Evolutionary conservation across 495 filamentous ascomycete species (phyloP).

Genomic region (Aspergillus mulundensis): DNA sequence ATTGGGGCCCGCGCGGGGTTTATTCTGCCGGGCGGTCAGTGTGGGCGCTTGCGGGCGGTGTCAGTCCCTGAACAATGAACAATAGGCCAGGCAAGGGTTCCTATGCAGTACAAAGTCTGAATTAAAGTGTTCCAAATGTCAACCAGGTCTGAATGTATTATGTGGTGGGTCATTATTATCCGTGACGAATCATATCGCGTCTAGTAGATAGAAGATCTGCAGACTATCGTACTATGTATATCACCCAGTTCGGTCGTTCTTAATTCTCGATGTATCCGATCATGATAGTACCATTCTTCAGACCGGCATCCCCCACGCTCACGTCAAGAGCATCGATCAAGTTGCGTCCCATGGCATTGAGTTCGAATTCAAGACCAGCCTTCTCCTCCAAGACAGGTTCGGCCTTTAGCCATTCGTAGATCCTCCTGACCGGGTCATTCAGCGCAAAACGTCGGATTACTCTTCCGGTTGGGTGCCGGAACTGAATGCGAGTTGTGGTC

Average conservation of each 20-base stretch:
- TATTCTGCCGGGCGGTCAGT: conserved; percentile 37
- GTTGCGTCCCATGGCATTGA: conserved; percentile 76
- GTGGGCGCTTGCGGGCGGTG: conserved; percentile 9
- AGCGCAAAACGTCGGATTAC: conserved; percentile 77
- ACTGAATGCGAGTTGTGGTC: conserved; percentile 83
- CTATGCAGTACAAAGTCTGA: not conserved
- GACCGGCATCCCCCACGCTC: conserved; percentile 75
- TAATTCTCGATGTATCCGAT: conserved; percentile 78
- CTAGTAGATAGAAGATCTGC: not conserved
- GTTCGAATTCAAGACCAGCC: conserved; percentile 74
- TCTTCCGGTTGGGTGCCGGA: conserved; percentile 74
- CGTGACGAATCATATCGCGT: not conserved
- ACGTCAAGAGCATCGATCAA: conserved; percentile 68
- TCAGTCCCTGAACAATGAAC: not conserved
- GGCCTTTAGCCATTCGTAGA: conserved; percentile 97
- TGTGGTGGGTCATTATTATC: conserved; percentile 4
- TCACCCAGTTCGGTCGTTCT: not conserved
- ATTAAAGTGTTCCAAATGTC: not conserved
- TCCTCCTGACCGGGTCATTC: conserved; percentile 72
- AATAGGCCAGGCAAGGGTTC: not conserved
- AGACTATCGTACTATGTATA: not conserved
- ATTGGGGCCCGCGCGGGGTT: conserved; percentile 33
- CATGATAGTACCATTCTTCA: conserved; percentile 90
- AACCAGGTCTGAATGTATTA: not conserved
- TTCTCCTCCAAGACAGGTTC: conserved; percentile 67